These are phyloP conservation scores for Thraustochytrium striatum DNA, from an alignment of 352 stramenopile species.

Conservation along the genomic window DNA sequence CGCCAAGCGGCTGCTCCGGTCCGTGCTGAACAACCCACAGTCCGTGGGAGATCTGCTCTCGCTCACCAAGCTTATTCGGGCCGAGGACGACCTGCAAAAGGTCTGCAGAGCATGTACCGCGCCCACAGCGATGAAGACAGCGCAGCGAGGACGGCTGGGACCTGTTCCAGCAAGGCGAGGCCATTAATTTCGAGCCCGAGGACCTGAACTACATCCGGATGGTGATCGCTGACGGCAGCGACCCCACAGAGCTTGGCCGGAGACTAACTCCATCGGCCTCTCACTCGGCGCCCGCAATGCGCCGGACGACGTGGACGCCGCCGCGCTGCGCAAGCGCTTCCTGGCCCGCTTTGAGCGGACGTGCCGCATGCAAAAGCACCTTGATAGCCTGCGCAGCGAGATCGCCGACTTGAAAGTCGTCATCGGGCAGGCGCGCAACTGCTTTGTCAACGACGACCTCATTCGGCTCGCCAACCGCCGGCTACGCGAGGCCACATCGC, in stretches of 20 bases:
- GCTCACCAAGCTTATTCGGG: slow-evolving; percentile 4
- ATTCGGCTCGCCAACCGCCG: neutral
- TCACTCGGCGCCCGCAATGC: no score
- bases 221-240: no score
- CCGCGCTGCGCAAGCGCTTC: no score
- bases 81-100: neutral
- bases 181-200: no score
- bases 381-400: neutral
- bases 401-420: neutral
- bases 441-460: slow-evolving; percentile 4
- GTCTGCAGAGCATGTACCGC: neutral
- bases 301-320: no score
- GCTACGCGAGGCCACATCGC: neutral
- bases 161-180: no score
- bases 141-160: neutral
- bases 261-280: no score
- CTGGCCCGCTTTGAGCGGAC: no score
- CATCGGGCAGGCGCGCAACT: neutral
- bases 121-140: slow-evolving; percentile 5
- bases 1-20: neutral
- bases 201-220: no score
- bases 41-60: neutral
- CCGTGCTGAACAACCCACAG: neutral
- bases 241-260: no score
- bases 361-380: no score